Percentiles rank a stretch among this genome's conserved stretches.
phyloP scores from a whole-genome alignment of 179 eudicot genomes.

The Amaranthus tricolor region DNA sequence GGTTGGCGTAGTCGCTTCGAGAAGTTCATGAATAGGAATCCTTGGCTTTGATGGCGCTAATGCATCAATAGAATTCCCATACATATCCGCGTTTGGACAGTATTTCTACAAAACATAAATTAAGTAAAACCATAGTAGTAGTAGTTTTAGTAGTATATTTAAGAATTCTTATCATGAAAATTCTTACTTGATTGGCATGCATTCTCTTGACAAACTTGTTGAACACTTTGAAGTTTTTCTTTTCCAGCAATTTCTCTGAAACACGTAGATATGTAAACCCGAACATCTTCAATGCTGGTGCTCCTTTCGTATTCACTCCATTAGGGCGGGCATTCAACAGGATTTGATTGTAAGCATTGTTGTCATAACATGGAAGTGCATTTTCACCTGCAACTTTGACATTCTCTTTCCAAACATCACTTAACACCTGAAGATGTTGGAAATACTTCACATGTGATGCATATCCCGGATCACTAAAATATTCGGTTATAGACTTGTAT shows the following conservation, averaged over 20 bases:
- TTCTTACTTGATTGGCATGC: constrained; percentile 70
- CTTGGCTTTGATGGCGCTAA: constrained; percentile 58
- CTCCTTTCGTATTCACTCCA: constrained; percentile 50
- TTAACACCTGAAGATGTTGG: constrained; percentile 48
- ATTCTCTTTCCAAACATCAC: constrained; percentile 61
- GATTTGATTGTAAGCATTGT: constrained; percentile 66
- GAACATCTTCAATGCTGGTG: constrained; percentile 49
- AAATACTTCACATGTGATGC: not conserved
- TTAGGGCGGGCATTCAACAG: constrained; percentile 64
- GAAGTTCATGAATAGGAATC: constrained; percentile 51
- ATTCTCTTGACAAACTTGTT: constrained; percentile 67
- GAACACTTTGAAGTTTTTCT: constrained; percentile 50
- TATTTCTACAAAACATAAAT: constrained; percentile 38
- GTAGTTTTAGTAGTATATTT: not conserved
- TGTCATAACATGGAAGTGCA: constrained; percentile 74
- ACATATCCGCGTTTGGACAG: constrained; percentile 44
- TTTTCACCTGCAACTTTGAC: constrained; percentile 75
- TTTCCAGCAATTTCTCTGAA: constrained; percentile 45
- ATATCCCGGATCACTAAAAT: not conserved
- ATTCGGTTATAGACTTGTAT: too few relatives aligned
- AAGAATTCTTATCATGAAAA: not conserved
- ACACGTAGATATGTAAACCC: constrained; percentile 76
- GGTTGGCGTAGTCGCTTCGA: constrained; percentile 61
- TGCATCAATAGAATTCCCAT: constrained; percentile 36
- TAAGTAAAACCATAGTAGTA: not conserved